A percentile compares a stretch with the other conserved stretches of the same genome.
phyloP scores from a whole-genome alignment of 352 stramenopile genomes.

The Globisporangium viniferum region DNA sequence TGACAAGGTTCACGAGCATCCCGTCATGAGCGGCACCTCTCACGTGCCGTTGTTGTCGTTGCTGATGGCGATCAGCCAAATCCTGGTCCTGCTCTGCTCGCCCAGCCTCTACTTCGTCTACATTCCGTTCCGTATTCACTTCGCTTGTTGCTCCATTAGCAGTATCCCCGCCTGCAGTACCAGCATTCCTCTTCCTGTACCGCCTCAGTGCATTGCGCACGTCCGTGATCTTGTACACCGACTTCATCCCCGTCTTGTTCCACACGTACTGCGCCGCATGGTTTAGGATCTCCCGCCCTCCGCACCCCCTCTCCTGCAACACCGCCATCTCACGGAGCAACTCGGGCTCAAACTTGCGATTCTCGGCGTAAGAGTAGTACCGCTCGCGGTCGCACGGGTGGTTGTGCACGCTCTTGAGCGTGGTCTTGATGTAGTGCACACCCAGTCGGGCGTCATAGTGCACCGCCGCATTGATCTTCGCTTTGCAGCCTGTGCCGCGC shows the following conservation, averaged over 20 bases:
- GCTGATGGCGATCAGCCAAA: too few relatives aligned
- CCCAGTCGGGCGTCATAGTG: background rate
- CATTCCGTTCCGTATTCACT: background rate
- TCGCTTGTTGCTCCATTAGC: too few relatives aligned
- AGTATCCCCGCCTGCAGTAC: background rate
- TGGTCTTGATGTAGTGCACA: background rate
- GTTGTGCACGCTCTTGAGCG: conserved; percentile 5
- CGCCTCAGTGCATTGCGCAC: conserved; percentile 6
- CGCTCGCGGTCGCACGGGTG: conserved; percentile 5
- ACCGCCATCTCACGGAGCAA: conserved; percentile 5
- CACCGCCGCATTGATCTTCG: conserved; percentile 3
- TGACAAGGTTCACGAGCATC: background rate
- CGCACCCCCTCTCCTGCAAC: background rate
- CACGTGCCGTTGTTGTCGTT: too few relatives aligned
- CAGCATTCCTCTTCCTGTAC: background rate
- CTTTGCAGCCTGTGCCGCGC: conserved; percentile 3
- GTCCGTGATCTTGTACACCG: conserved; percentile 1
- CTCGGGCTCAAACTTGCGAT: conserved; percentile 3
- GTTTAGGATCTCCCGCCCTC: background rate
- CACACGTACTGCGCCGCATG: background rate
- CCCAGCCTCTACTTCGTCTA: background rate
- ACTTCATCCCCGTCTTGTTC: conserved; percentile 1
- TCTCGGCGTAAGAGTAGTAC: conserved; percentile 9
- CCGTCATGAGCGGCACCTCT: background rate
- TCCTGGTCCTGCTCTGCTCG: background rate